Base-by-base conservation (phyloP, 106 monocot genomes). In the Dendrobium chrysotoxum region DNA sequence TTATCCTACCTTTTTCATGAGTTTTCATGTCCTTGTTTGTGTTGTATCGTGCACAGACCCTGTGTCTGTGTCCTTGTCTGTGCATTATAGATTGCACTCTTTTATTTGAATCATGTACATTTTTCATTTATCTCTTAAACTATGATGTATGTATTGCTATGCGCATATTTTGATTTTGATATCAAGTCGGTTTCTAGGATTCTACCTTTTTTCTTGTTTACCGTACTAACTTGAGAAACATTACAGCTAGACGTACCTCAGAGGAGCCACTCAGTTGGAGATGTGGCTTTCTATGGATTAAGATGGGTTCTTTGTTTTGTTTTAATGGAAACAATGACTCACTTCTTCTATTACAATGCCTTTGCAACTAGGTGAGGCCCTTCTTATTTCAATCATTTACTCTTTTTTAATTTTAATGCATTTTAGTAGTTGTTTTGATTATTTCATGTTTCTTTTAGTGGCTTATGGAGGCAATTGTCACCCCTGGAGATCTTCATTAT, bases 401-500 rank as follows among this genome's bases (percentile, higher is more conserved):
- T 47, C 3, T 76, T 46, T 5, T 25, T 47, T 26, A 47, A 46
- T 76, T 5, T 16, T 76, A 35, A 35, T 30, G 13, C 26, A 47
- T 11, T 25, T 45, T 46, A 8, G 47, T 76, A 7, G 45, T 28
- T 20, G 47, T 76, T 39, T 76, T 25, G 10, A 1, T 45, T 47
- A 76, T 18, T 76, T 44, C 28, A 58, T 80, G 15, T 75, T 9
- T 83, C 75, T 39, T 82, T 28, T 84, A 98, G 97, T 89, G 92
- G 87, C 45, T 71, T 92, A 65, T 98, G 97, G 97, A 88, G 81
- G 78, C 83, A 86, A 20, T 80, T 94, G 64, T 88, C 91, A 64
- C 92, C 97, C n/a, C 84, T 94, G 28, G 92, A 98, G 76, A 91
- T 98, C 78, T 94, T 98, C 78, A 89, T 98, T 45, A 83, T 98